Percentiles rank a stretch among this genome's conserved stretches.
These are phyloP conservation scores for Trichoderma oligosporum DNA, from an alignment of 2,329 filamentous ascomycete species.

Conservation along the genomic window DNA sequence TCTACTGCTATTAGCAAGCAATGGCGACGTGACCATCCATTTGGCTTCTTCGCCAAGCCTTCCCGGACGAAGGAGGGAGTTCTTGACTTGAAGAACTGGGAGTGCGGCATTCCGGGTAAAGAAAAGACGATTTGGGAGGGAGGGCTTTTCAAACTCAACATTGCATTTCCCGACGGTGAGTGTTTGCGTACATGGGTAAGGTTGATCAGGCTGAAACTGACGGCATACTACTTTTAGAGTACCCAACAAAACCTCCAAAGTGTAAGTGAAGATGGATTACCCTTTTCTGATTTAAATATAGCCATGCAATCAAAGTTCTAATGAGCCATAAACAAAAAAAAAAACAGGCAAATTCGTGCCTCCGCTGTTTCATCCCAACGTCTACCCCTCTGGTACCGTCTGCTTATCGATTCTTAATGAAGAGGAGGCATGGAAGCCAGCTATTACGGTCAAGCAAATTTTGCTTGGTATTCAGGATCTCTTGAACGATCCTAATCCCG, in stretches of 20 bases:
- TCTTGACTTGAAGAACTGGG: conserved; percentile 92
- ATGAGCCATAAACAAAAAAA: too few species aligned
- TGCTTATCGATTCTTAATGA: conserved; percentile 97
- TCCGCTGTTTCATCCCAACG: conserved; percentile 95
- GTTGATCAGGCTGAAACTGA: conserved; percentile 17
- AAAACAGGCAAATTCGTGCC: conserved; percentile 85
- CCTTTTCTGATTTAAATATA: neutral
- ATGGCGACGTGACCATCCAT: conserved; percentile 95
- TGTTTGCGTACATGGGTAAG: conserved; percentile 20
- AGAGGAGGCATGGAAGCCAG: conserved; percentile 97
- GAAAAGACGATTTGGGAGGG: conserved; percentile 97
- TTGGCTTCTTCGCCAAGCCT: conserved; percentile 94
- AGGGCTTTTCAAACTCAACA: conserved; percentile 91
- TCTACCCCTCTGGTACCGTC: conserved; percentile 96
- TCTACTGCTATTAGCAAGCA: conserved; percentile 66
- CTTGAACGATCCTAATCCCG: conserved; percentile 92
- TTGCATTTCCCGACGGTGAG: conserved; percentile 89
- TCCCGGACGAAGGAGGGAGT: conserved; percentile 73
- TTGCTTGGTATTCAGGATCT: conserved; percentile 93
- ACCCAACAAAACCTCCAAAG: conserved; percentile 97
- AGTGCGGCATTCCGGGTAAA: conserved; percentile 93
- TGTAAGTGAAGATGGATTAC: conserved; percentile 58
- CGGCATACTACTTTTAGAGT: conserved; percentile 56
- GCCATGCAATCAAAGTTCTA: conserved; percentile 19
- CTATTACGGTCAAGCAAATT: conserved; percentile 98